Evolutionary conservation across 208 protist species (phyloP).

Genomic region (Trypanosoma congolense): DNA sequence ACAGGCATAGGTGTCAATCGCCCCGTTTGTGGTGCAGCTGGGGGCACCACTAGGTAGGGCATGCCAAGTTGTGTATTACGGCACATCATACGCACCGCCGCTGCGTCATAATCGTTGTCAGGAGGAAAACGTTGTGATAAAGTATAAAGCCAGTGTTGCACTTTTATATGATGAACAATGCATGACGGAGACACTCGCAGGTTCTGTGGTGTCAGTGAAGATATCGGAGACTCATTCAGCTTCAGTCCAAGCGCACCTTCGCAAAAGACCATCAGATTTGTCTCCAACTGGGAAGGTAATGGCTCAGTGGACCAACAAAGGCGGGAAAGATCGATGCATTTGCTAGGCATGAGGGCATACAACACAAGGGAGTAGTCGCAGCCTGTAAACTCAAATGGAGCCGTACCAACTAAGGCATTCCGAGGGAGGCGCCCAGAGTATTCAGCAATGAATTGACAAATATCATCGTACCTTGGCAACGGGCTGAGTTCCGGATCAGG

Average conservation of each 20-base stretch:
- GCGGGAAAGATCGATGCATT: constrained; percentile 42
- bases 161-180: constrained; percentile 51
- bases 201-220: constrained; percentile 35
- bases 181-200: constrained; percentile 33
- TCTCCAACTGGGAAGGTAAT: constrained; percentile 40
- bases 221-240: constrained; percentile 38
- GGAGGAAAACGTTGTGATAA: constrained; percentile 44
- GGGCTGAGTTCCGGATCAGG: constrained; percentile 2
- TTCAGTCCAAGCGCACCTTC: constrained; percentile 30
- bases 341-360: constrained; percentile 46
- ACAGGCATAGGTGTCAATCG: background rate
- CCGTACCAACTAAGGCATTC: constrained; percentile 10
- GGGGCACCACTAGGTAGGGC: constrained; percentile 15
- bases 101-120: constrained; percentile 34
- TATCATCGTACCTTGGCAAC: constrained; percentile 26
- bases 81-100: constrained; percentile 33
- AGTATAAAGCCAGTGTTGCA: constrained; percentile 77
- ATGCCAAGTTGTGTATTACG: constrained; percentile 46
- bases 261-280: constrained; percentile 59
- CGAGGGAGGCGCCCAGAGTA: constrained; percentile 30
- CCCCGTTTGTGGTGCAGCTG: background rate
- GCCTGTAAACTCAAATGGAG: constrained; percentile 57
- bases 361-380: constrained; percentile 72
- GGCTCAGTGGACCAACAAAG: constrained; percentile 55
- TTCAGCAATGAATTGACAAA: constrained; percentile 40